phyloP scores from a whole-genome alignment of 1,284 basidiomycete species.

The Pascua sp. region DNA sequence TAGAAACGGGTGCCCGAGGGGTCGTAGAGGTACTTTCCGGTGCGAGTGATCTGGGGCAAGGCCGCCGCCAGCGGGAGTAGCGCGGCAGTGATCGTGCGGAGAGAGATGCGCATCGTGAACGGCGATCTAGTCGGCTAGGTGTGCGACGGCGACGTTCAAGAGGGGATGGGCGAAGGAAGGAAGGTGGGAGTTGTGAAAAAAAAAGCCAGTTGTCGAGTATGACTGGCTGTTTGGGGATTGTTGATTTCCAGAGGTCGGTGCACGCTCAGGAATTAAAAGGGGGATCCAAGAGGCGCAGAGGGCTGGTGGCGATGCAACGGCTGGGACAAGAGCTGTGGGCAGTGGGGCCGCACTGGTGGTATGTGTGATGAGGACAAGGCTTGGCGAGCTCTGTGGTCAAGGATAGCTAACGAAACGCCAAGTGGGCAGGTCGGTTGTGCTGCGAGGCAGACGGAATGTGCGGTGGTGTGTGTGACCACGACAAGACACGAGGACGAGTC shows the following conservation, averaged over 20 bases:
- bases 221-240: too few species aligned
- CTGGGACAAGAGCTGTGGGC: too few species aligned
- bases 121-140: not conserved
- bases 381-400: too few species aligned
- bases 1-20: slow-evolving; percentile 73
- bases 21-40: slow-evolving; percentile 68
- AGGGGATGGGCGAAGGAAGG: not conserved
- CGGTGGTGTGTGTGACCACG: too few species aligned
- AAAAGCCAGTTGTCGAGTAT: not conserved
- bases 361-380: too few species aligned
- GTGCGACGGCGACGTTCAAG: not conserved
- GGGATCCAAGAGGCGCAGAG: not conserved
- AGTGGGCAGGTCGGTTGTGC: too few species aligned
- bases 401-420: too few species aligned
- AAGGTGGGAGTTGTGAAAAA: not conserved
- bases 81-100: slow-evolving; percentile 7
- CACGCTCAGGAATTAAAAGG: not conserved
- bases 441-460: too few species aligned
- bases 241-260: too few species aligned
- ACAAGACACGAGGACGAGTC: too few species aligned
- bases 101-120: slow-evolving; percentile 10
- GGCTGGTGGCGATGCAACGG: too few species aligned
- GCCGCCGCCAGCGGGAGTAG: slow-evolving; percentile 28
- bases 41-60: slow-evolving; percentile 41
- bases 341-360: too few species aligned